Conservation (phyloP, 768 basidiomycete species). For the Mycena galericulata region DNA sequence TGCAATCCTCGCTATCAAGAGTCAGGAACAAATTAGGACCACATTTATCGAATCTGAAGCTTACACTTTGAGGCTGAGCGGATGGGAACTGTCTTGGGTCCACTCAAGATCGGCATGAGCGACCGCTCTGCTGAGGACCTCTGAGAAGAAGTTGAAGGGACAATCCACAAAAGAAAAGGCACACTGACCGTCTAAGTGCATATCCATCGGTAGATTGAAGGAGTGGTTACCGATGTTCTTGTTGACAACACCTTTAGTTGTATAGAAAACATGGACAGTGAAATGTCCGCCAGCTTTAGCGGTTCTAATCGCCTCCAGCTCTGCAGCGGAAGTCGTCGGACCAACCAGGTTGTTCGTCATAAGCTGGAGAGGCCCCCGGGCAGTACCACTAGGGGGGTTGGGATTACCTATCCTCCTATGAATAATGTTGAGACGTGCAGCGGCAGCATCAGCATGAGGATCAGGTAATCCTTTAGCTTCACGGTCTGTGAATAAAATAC, state of each 20-base stretch:
- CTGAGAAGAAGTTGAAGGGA: not conserved
- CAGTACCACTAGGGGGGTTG: not conserved
- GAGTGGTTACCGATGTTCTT: no score
- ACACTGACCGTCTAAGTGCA: no score
- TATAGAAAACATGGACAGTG: no score
- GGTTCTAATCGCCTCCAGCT: no score
- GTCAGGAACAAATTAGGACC: not conserved
- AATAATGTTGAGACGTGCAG: not conserved
- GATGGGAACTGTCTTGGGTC: not conserved
- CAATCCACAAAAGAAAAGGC: not conserved
- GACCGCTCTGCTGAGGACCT: not conserved
- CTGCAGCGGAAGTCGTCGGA: no score
- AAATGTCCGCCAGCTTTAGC: no score
- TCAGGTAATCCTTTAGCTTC: not conserved
- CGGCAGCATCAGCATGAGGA: not conserved
- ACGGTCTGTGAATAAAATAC: not conserved
- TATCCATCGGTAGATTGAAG: no score
- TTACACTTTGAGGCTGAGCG: not conserved
- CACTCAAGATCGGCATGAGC: not conserved
- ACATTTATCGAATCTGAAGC: not conserved
- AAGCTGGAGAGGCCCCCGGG: no score
- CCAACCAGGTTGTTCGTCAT: no score
- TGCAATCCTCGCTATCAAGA: not conserved
- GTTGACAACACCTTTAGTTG: no score
- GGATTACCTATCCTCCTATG: not conserved